These are phyloP conservation scores for Neonothopanus nambi DNA, from an alignment of 1,284 basidiomycete species.

Conservation along the genomic window DNA sequence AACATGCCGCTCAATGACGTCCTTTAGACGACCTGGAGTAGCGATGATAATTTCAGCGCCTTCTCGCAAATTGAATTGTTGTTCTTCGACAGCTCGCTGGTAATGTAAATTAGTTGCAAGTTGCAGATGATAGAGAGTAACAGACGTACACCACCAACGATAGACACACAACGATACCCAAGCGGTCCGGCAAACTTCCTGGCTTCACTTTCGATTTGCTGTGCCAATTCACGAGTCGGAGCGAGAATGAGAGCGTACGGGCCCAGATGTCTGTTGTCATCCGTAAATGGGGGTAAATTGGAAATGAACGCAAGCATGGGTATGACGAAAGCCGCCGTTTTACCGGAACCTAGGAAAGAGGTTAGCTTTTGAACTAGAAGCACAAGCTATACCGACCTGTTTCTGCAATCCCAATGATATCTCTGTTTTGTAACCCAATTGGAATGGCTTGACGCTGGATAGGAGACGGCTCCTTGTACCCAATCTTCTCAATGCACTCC, in stretches of 20 bases:
- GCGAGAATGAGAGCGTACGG: slow-evolving; percentile 94
- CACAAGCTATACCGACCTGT: too few relatives aligned
- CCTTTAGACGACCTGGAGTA: slow-evolving; percentile 96
- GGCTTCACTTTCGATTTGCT: slow-evolving; percentile 94
- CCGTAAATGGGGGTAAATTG: slow-evolving; percentile 80
- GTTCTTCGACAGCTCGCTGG: slow-evolving; percentile 90
- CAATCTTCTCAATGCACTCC: slow-evolving; percentile 85
- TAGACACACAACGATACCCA: slow-evolving; percentile 92
- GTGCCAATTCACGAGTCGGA: slow-evolving; percentile 95
- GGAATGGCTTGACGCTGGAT: slow-evolving; percentile 99
- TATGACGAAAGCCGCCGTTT: slow-evolving; percentile 99
- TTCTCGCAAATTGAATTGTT: slow-evolving; percentile 93
- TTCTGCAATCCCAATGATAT: slow-evolving; percentile 98
- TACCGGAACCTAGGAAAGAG: too few relatives aligned
- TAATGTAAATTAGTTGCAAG: slow-evolving; percentile 13
- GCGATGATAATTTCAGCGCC: slow-evolving; percentile 99
- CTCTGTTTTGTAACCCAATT: slow-evolving; percentile 93
- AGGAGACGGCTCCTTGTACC: slow-evolving; percentile 95
- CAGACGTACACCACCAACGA: slow-evolving; percentile 89
- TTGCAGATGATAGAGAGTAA: slow-evolving; percentile 5
- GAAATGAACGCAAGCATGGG: slow-evolving; percentile 97
- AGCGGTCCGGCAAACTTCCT: slow-evolving; percentile 88
- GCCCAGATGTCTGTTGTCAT: slow-evolving; percentile 91
- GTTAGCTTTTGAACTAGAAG: too few relatives aligned
- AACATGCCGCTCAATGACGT: slow-evolving; percentile 94